Base-by-base conservation (phyloP, 495 filamentous ascomycete species). In the Schizothecium vesticola region DNA sequence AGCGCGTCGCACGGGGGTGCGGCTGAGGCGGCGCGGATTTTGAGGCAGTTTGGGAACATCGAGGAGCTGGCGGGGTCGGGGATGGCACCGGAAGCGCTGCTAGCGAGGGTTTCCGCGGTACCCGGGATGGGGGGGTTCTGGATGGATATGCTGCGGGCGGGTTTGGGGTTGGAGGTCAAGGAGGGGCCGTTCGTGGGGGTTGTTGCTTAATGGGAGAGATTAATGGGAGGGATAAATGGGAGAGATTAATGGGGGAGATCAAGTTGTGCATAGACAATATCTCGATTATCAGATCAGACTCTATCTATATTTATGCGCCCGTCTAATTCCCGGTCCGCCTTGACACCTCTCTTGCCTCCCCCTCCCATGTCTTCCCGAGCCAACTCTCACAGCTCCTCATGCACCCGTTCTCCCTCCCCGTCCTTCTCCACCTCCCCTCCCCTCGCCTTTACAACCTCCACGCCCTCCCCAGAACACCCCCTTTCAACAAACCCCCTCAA, bases 1-100 rank as follows among this genome's bases (percentile, higher is more conserved):
- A 66, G 69, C 11, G 65, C 67, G 11, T 69, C 67, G 33, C 73
- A 76, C 23, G 64, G 59, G 10, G 69, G 69, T 6, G 74, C 74
- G 5, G 69, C 73, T 4, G 69, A 70, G 21, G 70, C 70, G 0
- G 57, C 67, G 3, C 67, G 68, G 4, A 12, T 76, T 11, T 64
- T 76, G 8, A 70, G 69, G 16, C 61, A 64, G 9, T 22, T 72
- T 19, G 69, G 67, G 6, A 13, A 58, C 3, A 56, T 63, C 5
- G 9, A 64, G 2, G 66, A 69, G 12, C 23, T 70, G 7, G 29
- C 23, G 9, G 68, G 66, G 25, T 51, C 64, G 3, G 62, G 59
- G 19, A 25, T 66, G 19, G 55, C 65, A 28, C 16, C 67, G 19
- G 43, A 51, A 13, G 59, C 26, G 0, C 22, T 64, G 9, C 43